phyloP scores from a whole-genome alignment of 768 basidiomycete genomes.

The Mycena leptocephala region DNA sequence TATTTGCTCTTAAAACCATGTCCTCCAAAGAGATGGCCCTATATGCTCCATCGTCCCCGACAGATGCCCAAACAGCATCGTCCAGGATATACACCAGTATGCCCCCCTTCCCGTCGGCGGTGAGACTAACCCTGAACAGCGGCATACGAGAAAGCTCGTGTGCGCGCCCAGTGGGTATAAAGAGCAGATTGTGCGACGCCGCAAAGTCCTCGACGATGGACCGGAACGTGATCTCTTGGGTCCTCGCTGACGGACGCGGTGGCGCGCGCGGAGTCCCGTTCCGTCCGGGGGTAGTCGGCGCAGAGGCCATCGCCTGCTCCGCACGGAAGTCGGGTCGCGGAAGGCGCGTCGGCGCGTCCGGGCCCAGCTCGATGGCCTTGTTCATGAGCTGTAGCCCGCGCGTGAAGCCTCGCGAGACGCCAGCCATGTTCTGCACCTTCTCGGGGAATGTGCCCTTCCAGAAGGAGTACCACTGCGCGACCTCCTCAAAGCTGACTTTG shows the following conservation, averaged over 20 bases:
- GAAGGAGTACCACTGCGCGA: slow-evolving; percentile 92
- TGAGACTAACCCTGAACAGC: slow-evolving; percentile 86
- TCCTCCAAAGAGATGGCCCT: slow-evolving; percentile 89
- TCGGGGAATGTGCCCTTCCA: slow-evolving; percentile 91
- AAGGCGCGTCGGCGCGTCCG: slow-evolving; percentile 79
- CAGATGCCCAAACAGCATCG: slow-evolving; percentile 91
- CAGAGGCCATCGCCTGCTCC: slow-evolving; percentile 55
- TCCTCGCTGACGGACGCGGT: slow-evolving; percentile 63
- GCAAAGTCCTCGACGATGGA: slow-evolving; percentile 94
- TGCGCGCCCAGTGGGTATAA: slow-evolving; percentile 89
- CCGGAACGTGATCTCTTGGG: slow-evolving; percentile 92
- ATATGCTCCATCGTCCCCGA: slow-evolving; percentile 74
- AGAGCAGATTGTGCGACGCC: slow-evolving; percentile 88
- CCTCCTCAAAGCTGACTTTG: slow-evolving; percentile 90
- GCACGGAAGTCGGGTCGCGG: slow-evolving; percentile 76
- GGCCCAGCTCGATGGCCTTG: slow-evolving; percentile 90
- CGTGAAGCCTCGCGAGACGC: slow-evolving; percentile 86
- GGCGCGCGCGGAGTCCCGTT: slow-evolving; percentile 53
- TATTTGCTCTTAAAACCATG: slow-evolving; percentile 81
- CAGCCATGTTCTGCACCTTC: slow-evolving; percentile 73
- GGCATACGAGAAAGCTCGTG: slow-evolving; percentile 93
- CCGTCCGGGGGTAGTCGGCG: slow-evolving; percentile 26
- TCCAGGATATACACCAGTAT: slow-evolving; percentile 92
- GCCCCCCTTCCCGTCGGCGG: slow-evolving; percentile 89
- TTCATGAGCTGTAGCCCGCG: slow-evolving; percentile 95